phyloP scores from a whole-genome alignment of 1,284 basidiomycete species.

The Moesziomyces parantarcticus region DNA sequence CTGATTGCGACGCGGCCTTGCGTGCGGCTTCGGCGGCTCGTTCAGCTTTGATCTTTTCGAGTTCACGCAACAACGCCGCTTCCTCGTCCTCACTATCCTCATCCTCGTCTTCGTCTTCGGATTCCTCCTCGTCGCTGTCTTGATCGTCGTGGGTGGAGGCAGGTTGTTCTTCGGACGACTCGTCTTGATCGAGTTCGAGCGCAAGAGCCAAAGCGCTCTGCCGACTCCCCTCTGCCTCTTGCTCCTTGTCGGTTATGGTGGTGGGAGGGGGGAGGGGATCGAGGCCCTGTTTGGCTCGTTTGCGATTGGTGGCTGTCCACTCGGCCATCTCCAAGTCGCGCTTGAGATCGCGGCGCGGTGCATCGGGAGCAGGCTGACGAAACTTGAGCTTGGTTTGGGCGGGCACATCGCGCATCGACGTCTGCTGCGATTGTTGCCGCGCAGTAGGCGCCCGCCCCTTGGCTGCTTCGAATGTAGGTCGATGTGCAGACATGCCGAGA shows the following conservation, averaged over 20 bases:
- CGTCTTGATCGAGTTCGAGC: slow-evolving; percentile 21
- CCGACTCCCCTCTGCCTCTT: slow-evolving; percentile 20
- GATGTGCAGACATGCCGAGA: slow-evolving; percentile 65
- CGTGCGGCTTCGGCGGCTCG: slow-evolving; percentile 51
- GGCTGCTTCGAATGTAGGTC: slow-evolving; percentile 64
- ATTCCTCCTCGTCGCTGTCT: slow-evolving; percentile 1
- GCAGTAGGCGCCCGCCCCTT: slow-evolving; percentile 48
- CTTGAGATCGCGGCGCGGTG: slow-evolving; percentile 50
- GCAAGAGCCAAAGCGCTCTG: slow-evolving; percentile 17
- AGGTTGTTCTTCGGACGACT: neutral
- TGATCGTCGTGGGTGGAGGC: slow-evolving; percentile 24
- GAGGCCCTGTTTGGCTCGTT: slow-evolving; percentile 29
- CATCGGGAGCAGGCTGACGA: slow-evolving; percentile 43
- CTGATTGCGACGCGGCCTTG: slow-evolving; percentile 9
- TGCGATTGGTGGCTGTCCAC: slow-evolving; percentile 38
- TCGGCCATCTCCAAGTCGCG: slow-evolving; percentile 56
- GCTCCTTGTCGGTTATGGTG: slow-evolving; percentile 5
- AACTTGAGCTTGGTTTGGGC: slow-evolving; percentile 65
- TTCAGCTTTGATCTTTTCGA: slow-evolving; percentile 64
- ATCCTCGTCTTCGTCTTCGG: slow-evolving; percentile 4
- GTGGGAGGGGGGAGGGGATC: slow-evolving; percentile 7
- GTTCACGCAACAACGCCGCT: slow-evolving; percentile 54
- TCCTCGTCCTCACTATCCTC: slow-evolving; percentile 55
- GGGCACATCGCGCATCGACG: slow-evolving; percentile 32
- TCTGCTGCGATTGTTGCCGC: slow-evolving; percentile 44